Evolutionary conservation across 768 basidiomycete genomes (phyloP).

Genomic region (Boletus patriciae): DNA sequence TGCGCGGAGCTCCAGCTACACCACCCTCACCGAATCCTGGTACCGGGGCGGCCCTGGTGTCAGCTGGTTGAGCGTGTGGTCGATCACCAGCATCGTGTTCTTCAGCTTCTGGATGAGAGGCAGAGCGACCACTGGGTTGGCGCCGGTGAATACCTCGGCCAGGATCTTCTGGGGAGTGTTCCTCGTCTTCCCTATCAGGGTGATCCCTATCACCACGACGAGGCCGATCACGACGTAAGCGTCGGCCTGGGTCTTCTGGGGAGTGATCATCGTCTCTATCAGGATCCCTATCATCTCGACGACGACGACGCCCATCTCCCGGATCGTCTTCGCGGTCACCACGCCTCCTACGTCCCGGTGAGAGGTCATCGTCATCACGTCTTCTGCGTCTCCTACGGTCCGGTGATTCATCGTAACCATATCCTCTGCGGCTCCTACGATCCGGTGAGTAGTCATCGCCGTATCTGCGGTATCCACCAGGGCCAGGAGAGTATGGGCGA

Average conservation of each 20-base stretch:
- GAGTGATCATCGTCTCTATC: neutral
- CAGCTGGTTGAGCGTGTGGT: conserved; percentile 11
- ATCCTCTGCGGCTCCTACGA: conserved; percentile 4
- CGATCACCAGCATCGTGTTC: conserved; percentile 19
- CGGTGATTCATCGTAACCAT: conserved; percentile 6
- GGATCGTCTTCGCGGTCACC: conserved; percentile 7
- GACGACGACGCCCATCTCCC: conserved; percentile 1
- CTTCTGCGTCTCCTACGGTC: conserved; percentile 8
- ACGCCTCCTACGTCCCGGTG: conserved; percentile 13
- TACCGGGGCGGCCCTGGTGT: conserved; percentile 5
- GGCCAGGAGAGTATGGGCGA: conserved; percentile 20
- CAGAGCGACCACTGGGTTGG: conserved; percentile 19
- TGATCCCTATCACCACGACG: neutral
- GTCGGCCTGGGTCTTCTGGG: conserved; percentile 12
- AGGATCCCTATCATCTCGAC: neutral
- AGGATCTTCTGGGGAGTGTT: conserved; percentile 12
- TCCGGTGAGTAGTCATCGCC: conserved; percentile 8
- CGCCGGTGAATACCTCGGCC: neutral
- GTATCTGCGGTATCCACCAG: conserved; percentile 14
- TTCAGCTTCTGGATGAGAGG: conserved; percentile 4
- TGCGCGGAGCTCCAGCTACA: neutral
- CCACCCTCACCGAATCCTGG: conserved; percentile 16
- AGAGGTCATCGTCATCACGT: conserved; percentile 1
- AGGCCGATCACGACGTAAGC: neutral
- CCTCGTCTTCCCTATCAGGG: neutral